A percentile compares a stretch with the other conserved stretches of the same genome.
Conservation (phyloP, 2,329 filamentous ascomycete species). For the Penicillium sp. region DNA sequence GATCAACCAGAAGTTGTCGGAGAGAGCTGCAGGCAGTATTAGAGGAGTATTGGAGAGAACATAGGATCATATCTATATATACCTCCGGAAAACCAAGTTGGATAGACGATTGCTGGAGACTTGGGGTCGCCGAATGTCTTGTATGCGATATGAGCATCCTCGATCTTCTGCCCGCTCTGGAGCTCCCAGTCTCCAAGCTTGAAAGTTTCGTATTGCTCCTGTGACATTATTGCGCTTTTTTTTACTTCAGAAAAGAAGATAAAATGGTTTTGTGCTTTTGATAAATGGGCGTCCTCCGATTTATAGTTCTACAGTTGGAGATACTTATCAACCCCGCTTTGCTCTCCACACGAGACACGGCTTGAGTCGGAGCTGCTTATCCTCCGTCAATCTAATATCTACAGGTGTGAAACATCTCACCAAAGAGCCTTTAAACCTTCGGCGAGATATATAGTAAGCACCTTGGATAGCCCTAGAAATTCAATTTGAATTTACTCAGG, state of each 20-base stretch:
- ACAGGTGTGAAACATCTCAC: not conserved
- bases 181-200: slow-evolving; percentile 65
- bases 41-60: not conserved
- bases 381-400: not conserved
- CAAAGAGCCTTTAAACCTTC: not conserved
- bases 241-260: not conserved
- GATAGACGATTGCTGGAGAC: slow-evolving; percentile 69
- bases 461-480: not conserved
- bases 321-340: slow-evolving; percentile 18
- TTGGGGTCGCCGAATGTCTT: slow-evolving; percentile 67
- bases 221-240: slow-evolving; percentile 13
- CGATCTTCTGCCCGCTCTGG: slow-evolving; percentile 61
- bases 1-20: slow-evolving; percentile 73
- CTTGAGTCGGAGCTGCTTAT: slow-evolving; percentile 7
- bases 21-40: slow-evolving; percentile 48
- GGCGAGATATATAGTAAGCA: not conserved
- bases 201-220: slow-evolving; percentile 48
- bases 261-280: not conserved
- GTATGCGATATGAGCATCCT: slow-evolving; percentile 68
- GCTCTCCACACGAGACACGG: slow-evolving; percentile 13
- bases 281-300: not conserved
- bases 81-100: slow-evolving; percentile 70
- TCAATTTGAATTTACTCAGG: not conserved
- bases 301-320: slow-evolving; percentile 13
- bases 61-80: slow-evolving; percentile 20